Evolutionary conservation across 2,329 filamentous ascomycete species (phyloP), one percentile per base, ranked within the genome.

Genomic region (Talaromyces sp.): DNA sequence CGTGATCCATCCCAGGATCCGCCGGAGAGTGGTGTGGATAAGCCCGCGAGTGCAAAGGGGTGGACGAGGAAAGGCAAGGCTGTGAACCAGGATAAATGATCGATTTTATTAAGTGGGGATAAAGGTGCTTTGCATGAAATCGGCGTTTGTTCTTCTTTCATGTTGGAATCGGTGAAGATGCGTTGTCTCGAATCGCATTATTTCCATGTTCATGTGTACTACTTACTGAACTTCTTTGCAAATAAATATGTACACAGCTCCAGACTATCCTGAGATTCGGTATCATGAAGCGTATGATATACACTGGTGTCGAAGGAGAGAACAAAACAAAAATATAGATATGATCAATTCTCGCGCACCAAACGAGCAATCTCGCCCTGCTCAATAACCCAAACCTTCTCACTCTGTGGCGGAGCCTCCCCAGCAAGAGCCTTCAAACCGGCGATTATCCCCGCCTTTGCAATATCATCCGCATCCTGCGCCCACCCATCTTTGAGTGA

Each of bases 401-500:
- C 74, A 69, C 71, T 73, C 2, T 75, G 77, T 45, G 68, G 71
- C 41, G 76, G 76, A 43, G 76, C 73, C 66, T 81, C 73, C 1
- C 78, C 79, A 19, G 77, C 73, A 35, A 80, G 68, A 5, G 76
- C 78, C 69, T 77, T 80, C 19, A 80, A 64, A 0, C 78, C 74
- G 22, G 76, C 73, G 63, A 71, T 77, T 8, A 78, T 74, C 13
- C 73, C 74, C 10, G 76, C 73, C 52, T 82, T 80, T 77, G 75
- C 82, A 77, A 96, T 92, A 39, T 90, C 85, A 64, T 88, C 85
- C 5, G 86, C 87, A 61, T 95, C 91, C 79, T 95, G 90, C 1
- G 87, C 90, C 77, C 91, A 84, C 7, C 75, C 78, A 73, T 96
- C 87, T 79, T 87, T 87, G 67, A 88, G 70, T 57, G 71, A 67